These are phyloP conservation scores for Staphylotrichum tortipilum DNA, from an alignment of 495 filamentous ascomycete genomes.

Conservation along the genomic window DNA sequence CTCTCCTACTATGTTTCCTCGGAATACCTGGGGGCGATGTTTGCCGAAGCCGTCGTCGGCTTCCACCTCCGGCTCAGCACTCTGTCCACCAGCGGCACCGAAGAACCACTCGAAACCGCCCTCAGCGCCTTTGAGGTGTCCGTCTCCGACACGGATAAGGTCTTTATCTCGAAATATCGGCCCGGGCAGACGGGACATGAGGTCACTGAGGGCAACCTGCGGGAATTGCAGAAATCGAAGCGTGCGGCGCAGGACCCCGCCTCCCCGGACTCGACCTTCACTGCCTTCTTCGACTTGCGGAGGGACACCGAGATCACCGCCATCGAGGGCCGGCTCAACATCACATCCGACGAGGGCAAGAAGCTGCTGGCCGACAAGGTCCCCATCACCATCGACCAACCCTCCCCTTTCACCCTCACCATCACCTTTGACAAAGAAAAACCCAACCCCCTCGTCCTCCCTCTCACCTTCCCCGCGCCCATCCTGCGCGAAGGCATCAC, in stretches of 20 bases:
- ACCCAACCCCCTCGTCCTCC: constrained; percentile 6
- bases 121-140: constrained; percentile 16
- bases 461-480: constrained; percentile 34
- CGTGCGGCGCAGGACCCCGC: background rate
- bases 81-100: background rate
- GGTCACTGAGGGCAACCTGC: constrained; percentile 1
- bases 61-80: constrained; percentile 13
- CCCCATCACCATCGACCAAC: constrained; percentile 23
- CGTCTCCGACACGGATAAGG: constrained; percentile 15
- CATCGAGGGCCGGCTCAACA: constrained; percentile 24
- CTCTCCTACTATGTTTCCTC: constrained; percentile 33
- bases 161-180: constrained; percentile 28
- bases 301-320: constrained; percentile 5
- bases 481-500: constrained; percentile 27
- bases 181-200: constrained; percentile 17
- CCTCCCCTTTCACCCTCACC: constrained; percentile 27
- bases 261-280: background rate
- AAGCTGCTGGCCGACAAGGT: constrained; percentile 22
- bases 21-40: constrained; percentile 18
- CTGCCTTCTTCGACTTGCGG: constrained; percentile 1
- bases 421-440: constrained; percentile 22
- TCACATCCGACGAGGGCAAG: constrained; percentile 17
- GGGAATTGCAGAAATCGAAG: no score
- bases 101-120: constrained; percentile 2
- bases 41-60: constrained; percentile 13